A percentile compares a stretch with the other conserved stretches of the same genome.
phyloP scores from a whole-genome alignment of 2,329 filamentous ascomycete genomes.

The Fusarium cyanostomum region DNA sequence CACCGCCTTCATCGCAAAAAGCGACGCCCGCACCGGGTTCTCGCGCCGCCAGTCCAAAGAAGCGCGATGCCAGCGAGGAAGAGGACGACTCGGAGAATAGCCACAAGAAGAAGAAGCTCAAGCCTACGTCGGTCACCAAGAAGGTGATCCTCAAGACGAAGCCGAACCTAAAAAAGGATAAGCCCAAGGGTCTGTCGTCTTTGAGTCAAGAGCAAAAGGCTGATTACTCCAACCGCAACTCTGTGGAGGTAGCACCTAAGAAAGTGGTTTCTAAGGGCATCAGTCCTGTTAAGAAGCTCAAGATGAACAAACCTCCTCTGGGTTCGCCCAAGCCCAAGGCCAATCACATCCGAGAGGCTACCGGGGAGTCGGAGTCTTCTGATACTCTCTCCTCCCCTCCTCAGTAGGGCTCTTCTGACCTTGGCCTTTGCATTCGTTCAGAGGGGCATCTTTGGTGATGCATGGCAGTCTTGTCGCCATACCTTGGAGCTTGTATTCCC shows the following conservation, averaged over 20 bases:
- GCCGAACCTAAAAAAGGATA: slow-evolving; percentile 62
- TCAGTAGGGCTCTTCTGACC: slow-evolving; percentile 9
- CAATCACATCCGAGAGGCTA: slow-evolving; percentile 56
- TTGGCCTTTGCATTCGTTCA: neutral
- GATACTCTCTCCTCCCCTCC: slow-evolving; percentile 66
- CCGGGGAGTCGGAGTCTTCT: slow-evolving; percentile 65
- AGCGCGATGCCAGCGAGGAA: slow-evolving; percentile 66
- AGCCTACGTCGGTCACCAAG: slow-evolving; percentile 57
- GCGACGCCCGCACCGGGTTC: slow-evolving; percentile 67
- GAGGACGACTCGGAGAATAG: slow-evolving; percentile 62
- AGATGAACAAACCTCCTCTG: slow-evolving; percentile 56
- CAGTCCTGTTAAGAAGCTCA: slow-evolving; percentile 55
- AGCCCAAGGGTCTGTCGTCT: slow-evolving; percentile 60
- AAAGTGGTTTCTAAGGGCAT: slow-evolving; percentile 50
- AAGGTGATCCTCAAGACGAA: slow-evolving; percentile 67
- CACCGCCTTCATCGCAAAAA: slow-evolving; percentile 70
- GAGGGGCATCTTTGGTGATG: slow-evolving; percentile 1
- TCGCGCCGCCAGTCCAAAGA: slow-evolving; percentile 63
- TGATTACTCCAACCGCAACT: slow-evolving; percentile 42
- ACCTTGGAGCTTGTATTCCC: neutral
- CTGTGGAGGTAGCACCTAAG: slow-evolving; percentile 48
- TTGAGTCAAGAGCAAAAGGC: slow-evolving; percentile 60
- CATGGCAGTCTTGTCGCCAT: neutral
- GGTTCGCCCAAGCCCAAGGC: slow-evolving; percentile 59
- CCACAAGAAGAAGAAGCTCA: slow-evolving; percentile 68